Base-by-base conservation (phyloP, 2,329 filamentous ascomycete species). In the Colletotrichum orbiculare region DNA sequence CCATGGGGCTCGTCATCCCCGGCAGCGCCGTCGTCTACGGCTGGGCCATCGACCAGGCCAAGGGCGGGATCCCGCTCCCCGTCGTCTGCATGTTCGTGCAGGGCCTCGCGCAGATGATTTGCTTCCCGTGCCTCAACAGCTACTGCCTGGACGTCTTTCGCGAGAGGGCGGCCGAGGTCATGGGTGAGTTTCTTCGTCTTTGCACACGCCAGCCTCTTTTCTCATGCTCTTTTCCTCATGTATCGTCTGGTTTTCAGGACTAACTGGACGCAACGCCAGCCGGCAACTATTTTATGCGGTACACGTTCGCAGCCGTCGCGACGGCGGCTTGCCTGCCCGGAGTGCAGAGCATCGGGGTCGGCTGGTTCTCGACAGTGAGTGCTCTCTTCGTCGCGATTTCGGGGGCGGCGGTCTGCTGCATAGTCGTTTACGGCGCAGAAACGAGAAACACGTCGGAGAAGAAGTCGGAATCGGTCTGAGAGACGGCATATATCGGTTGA, bases 281-380 rank as follows among this genome's bases (percentile, higher is more conserved):
- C 0, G 91, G 91, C 0, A 96, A 95, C 75, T 96, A 94, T 75
- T 88, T 93, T 71, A 82, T 92, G 53, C 83, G 92, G 4, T 96
- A 95, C 74, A 73, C 93, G 5, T 91, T 94, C 69, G 92, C 89
- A 0, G 91, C 91, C 13, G 76, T 87, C 5, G 91, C 87, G 0
- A 91, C 88, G 6, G 92, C 90, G 0, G 86, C 88, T 1, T 91
- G 91, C 60, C 80, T 96, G 61, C 93, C 93, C 0, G 90, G 89
- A 1, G 84, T 94, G 11, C 81, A 94, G 63, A 79, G 76, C 41
- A 90, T 96, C 57, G 92, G 93, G 3, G 89, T 95, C 1, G 93
- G 92, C 0, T 94, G 91, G 91, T 94, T 94, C 74, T 89, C 85
- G 52, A 94, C 91, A 2, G 89, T 94, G 66, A 80, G 78, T 66